A percentile compares a stretch with the other conserved stretches of the same genome.
Evolutionary conservation across 169 alveolate genomes (phyloP).

Genomic region (Plasmodium gaboni): DNA sequence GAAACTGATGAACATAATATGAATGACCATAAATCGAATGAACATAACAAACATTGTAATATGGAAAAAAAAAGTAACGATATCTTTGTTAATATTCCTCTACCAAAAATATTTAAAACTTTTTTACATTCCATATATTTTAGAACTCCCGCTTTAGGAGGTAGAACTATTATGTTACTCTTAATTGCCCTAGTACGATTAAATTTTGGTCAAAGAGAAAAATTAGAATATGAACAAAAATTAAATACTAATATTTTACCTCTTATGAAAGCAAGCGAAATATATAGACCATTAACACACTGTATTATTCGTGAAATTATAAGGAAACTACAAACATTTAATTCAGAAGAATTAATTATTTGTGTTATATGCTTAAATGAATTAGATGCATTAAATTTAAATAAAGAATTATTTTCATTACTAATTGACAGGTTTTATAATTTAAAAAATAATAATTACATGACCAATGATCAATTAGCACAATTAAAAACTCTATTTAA

Average conservation of each 20-base stretch:
- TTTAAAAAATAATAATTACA: conserved; percentile 51
- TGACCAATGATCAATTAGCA: conserved; percentile 48
- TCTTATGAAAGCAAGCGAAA: conserved; percentile 72
- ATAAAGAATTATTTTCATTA: conserved; percentile 61
- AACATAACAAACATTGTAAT: background rate
- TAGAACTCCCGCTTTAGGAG: conserved; percentile 87
- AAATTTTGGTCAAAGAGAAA: conserved; percentile 85
- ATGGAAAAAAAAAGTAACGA: background rate
- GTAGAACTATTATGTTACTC: conserved; percentile 82
- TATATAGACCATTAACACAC: conserved; percentile 83
- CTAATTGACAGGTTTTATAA: conserved; percentile 45
- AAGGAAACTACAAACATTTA: conserved; percentile 83
- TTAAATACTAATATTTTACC: conserved; percentile 82
- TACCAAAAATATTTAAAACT: conserved; percentile 79
- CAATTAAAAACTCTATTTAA: conserved; percentile 38
- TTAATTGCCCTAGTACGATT: conserved; percentile 83
- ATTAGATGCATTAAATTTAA: conserved; percentile 55
- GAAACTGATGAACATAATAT: background rate
- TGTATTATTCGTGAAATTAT: conserved; percentile 83
- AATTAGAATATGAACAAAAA: conserved; percentile 54
- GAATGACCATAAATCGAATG: background rate
- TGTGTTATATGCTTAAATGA: conserved; percentile 72
- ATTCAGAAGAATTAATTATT: conserved; percentile 83
- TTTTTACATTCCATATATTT: conserved; percentile 83
- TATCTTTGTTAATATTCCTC: conserved; percentile 51